Evolutionary conservation across 371 early-diverging fungal species (phyloP), one percentile per base, ranked within the genome.

Genomic region (Mortierella sp.): DNA sequence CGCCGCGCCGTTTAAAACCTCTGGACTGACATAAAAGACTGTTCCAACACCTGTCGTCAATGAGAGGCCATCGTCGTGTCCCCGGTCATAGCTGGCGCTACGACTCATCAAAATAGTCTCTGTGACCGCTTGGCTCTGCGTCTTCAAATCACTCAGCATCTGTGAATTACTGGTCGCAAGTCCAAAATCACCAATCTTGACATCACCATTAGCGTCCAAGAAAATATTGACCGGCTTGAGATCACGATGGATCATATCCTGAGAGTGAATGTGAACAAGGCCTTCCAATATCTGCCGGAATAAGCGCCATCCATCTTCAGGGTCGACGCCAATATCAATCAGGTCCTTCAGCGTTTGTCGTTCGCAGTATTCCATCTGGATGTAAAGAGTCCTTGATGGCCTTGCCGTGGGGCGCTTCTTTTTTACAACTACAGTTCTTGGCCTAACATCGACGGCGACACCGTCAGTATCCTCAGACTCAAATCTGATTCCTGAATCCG

Each of bases 351-450:
- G 84, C 0, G 98, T 97, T 70, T 95, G 94, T 60, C 96, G 92
- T 75, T 97, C 97, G 78, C 98, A 98, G 77, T 97, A 97, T 83
- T 98, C 98, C 98, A 98, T 98, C 81, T 98, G 98, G 68, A 98
- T 98, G 64, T 96, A 97, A 40, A 98, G 85, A 3, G 91, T 88
- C 31, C 89, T 83, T 10, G 89, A 86, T 3, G 85, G 83, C n/a
- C 69, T 69, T 15, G 70, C 31, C 1, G 62, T 26, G 3, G 23
- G 54, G 51, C 23, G 58, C 55, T 74, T 75, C 62, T 63, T 76
- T 65, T 58, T 79, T 53, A 40, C 65, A 70, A 37, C 26, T 12
- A 49, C 47, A 1, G 68, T 71, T 43, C 43, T 71, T 0, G 67
- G 29, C 6, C 65, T 57, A 29, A 68, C 74, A 58, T 81, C 68